Evolutionary conservation across 192 early-diverging fungal genomes (phyloP), one percentile per base, ranked within the genome.

Genomic region (Jimgerdemannia lactiflua): DNA sequence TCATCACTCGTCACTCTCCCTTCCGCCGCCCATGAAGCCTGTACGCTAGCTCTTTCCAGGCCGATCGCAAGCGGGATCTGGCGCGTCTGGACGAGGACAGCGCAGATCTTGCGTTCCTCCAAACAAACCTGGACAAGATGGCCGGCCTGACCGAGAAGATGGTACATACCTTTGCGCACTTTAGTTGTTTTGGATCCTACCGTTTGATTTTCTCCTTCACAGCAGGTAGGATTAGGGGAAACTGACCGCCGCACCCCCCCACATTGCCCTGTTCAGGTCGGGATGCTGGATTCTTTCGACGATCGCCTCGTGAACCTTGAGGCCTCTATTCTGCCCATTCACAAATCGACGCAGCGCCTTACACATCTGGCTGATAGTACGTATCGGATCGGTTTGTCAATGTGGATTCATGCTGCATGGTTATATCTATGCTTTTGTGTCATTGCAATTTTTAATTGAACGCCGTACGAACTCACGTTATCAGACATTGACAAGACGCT

Each of bases 251-350:
- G 29, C 29, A 1, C 14, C 42, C 43, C 10, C n/a, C 44, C n/a
- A 17, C 0, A 3, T 69, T 71, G 39, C 29, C 66, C 29, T 18
- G 40, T 9, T 0, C 77, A 95, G 93, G 83, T 85, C 4, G 83
- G 80, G 64, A 93, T 95, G 79, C 76, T 96, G 43, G 86, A 86
- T 66, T 89, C 89, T 7, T 96, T 96, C 80, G 94, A 95, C 73
- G 85, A 85, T 39, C 84, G 94, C 71, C 81, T 96, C 7, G 83
- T 86, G 2, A 87, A 87, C 67, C 80, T 96, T 3, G 92, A 96
- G 76, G 85, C 85, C 2, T 93, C 91, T 3, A 94, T 96, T 42
- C 70, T 94, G 42, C 94, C 94, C 19, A 95, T 96, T 72, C 93
- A 96, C 70, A 84, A 85, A 54, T 86, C 91, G 1, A 96, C 94